Evolutionary conservation across 2,329 filamentous ascomycete genomes (phyloP), one percentile per base, ranked within the genome.

Genomic region (Cercospora brassicicola): DNA sequence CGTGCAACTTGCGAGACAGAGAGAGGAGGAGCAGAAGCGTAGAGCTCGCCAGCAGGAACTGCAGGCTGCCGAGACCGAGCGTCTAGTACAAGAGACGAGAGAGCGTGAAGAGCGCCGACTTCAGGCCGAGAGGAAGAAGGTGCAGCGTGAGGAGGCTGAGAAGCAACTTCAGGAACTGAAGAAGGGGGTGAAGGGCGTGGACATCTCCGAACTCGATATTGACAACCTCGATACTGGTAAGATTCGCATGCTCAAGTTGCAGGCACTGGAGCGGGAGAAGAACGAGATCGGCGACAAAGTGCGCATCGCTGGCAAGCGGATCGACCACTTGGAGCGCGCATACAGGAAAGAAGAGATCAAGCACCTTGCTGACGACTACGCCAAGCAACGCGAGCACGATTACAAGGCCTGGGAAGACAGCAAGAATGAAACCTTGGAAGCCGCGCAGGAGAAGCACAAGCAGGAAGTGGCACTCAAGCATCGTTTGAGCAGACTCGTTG

Each of bases 191-290:
- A 96, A 96, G 84, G 87, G 85, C 66, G 90, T 97, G 70, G 93
- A 97, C 75, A 85, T 97, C 65, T 90, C 95, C 70, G 92, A 92
- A 72, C 87, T 97, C 66, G 94, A 98, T 81, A 92, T 90, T 80
- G 93, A 93, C 81, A 82, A 84, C 61, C 78, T 85, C 10, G 82
- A 84, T 75, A 82, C 81, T 33, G 76, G 78, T 61, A 90, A 91
- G 72, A 91, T 99, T 75, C 94, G 95, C 79, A 91, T 92, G 74
- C 91, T 99, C 83, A 98, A 98, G 86, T 88, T 99, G 67, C 91
- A 92, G 69, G 94, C 97, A 81, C 88, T 99, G 10, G 95, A 98
- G 83, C 94, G 94, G 75, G 95, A 98, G 85, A 99, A 98, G 90
- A 96, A 94, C 77, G 93, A 95, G 78, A 89, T 97, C 73, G 92